Evolutionary conservation across 345 rosid genomes (phyloP), one percentile per base, ranked within the genome.

Genomic region (Nasturtium officinale): DNA sequence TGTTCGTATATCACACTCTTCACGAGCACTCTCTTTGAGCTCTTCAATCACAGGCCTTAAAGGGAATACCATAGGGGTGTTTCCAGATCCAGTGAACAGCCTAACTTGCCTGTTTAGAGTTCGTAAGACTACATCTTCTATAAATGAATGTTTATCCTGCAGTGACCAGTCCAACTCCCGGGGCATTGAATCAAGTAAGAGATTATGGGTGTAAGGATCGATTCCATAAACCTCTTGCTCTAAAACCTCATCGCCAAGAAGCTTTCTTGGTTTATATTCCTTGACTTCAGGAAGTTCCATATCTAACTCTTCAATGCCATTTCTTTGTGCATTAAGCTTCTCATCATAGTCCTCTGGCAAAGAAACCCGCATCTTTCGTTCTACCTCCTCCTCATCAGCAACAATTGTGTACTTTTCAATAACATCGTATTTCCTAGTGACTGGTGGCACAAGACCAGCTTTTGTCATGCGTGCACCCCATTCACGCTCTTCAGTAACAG

Each of bases 391-490:
- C 81, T 87, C 96, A 57, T 96, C 99, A 15, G 92, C 91, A 12
- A 96, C 94, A 67, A 90, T 81, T 43, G 85, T 82, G 61, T 96
- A 96, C 47, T 85, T 75, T 61, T 90, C 97, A 48, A 96, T 86
- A 63, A 89, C 94, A 80, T 96, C 98, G 78, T 96, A 96, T 80
- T 92, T 91, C 83, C 99, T 86, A 9, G 99, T 96, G 60, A 96
- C 96, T 51, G 99, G 99, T 80, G 99, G 99, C 80, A 96, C 99
- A 72, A 96, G 84, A 79, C 99, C 84, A 40, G 85, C 96, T 80
- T 92, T 90, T 56, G 99, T 96, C 99, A 96, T 96, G 66, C 99
- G 99, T 38, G 98, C 98, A 81, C 99, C 99, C 99, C 99, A 96
- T 81, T 96, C 99, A 61, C 99, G 98, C 61, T 96, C 99, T 74